These are phyloP conservation scores for Fraxinus xanthoxyloides DNA, from an alignment of 305 asterid species.

Conservation along the genomic window DNA sequence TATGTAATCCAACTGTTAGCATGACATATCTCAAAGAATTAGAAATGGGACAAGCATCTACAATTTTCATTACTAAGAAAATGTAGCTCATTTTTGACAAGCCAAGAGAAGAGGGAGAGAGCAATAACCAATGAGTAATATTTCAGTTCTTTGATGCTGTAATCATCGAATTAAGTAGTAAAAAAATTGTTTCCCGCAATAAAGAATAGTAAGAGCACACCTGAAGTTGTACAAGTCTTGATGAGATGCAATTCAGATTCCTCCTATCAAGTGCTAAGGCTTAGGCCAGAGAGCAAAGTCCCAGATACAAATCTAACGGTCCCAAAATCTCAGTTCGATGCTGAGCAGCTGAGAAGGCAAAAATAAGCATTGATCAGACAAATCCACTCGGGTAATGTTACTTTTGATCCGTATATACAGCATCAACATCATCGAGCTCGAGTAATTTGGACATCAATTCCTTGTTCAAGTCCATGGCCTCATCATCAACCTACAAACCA, in stretches of 20 bases:
- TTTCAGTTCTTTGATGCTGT: background rate
- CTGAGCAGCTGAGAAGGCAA: conserved; percentile 17
- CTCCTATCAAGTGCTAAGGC: conserved; percentile 5
- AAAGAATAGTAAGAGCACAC: background rate
- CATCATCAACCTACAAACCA: conserved; percentile 76
- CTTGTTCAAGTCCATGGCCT: conserved; percentile 93
- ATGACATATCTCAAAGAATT: background rate
- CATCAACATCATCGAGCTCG: conserved; percentile 94
- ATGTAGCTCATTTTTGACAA: background rate
- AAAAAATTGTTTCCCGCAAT: background rate
- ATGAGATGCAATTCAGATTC: conserved; percentile 3
- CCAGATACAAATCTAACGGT: conserved; percentile 13
- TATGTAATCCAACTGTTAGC: background rate
- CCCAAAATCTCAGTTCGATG: conserved; percentile 16
- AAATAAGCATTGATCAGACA: background rate
- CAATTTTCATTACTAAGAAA: background rate
- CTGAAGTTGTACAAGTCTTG: background rate
- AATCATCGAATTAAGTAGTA: background rate
- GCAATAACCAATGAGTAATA: conserved; percentile 3
- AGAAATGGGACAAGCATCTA: background rate
- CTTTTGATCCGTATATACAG: conserved; percentile 86
- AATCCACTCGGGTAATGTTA: conserved; percentile 18
- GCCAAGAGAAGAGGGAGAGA: background rate
- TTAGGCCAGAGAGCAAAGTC: background rate
- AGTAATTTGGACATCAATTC: conserved; percentile 71